A percentile compares a stretch with the other conserved stretches of the same genome.
Evolutionary conservation across 805 yeast genomes (phyloP).

Genomic region (Saccharomycopsis fodiens): DNA sequence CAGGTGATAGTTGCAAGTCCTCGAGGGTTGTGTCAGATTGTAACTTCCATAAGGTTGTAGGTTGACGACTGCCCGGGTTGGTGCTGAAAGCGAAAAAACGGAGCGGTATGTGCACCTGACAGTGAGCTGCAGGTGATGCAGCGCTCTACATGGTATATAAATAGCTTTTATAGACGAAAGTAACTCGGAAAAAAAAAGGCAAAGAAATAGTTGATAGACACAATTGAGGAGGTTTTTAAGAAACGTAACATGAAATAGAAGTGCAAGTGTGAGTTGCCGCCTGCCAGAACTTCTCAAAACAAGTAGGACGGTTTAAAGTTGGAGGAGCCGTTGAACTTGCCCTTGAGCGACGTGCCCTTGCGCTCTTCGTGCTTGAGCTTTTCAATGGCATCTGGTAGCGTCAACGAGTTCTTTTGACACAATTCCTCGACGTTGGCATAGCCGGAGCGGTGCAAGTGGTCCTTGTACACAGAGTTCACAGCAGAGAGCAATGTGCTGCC

Average conservation of each 20-base stretch:
- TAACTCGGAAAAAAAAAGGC: neutral
- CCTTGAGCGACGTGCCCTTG: neutral
- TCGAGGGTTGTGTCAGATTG: too few relatives aligned
- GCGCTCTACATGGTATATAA: neutral
- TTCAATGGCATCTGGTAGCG: slow-evolving; percentile 22
- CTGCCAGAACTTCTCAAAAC: neutral
- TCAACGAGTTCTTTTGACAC: slow-evolving; percentile 11
- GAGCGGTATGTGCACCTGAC: neutral
- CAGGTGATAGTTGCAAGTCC: too few relatives aligned
- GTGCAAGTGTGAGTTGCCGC: neutral
- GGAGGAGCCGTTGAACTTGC: neutral
- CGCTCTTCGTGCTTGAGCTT: slow-evolving; percentile 13
- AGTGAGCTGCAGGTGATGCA: neutral
- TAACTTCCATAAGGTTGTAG: too few relatives aligned
- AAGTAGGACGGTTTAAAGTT: neutral
- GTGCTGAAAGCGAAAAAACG: neutral
- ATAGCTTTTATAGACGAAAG: neutral
- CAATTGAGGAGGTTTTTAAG: neutral
- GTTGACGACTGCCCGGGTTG: too few relatives aligned
- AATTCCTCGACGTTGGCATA: slow-evolving; percentile 16
- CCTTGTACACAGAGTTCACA: slow-evolving; percentile 19
- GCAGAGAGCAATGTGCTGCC: slow-evolving; percentile 18
- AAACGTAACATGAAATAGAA: neutral
- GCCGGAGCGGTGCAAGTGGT: slow-evolving; percentile 15
- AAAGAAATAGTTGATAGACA: too few relatives aligned